Base-by-base conservation (phyloP, 495 filamentous ascomycete genomes). In the Ramalina peruviana region DNA sequence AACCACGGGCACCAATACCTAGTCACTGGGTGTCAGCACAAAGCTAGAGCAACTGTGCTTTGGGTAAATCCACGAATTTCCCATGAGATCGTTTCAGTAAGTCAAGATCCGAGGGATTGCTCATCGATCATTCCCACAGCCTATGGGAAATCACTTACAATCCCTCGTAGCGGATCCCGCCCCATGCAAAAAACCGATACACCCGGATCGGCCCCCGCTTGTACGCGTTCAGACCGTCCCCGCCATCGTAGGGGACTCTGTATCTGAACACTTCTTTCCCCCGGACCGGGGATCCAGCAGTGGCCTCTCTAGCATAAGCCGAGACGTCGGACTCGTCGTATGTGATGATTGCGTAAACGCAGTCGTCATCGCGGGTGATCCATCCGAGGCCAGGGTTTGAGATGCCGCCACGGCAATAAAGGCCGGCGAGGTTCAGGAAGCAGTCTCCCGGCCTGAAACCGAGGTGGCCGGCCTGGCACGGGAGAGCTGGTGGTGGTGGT, bases 81-180 rank as follows among this genome's bases (percentile, higher is more conserved):
- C 6, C 16, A 9, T 6, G 1, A 15, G 25, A 20, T 36, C 46
- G 17, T 13, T 21, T 19, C 20, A 11, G 30, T 12, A 33, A 1
- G 16, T 16, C 17, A 17, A 19, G 5, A 13, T 15, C 36, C 42
- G n/a, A 23, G 17, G 30, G 26, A 39, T 30, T 21, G 19, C 17
- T 30, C 38, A 27, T 27, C n/a, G 20, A 13, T 40, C 15, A 41
- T 23, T 41, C 40, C 15, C 21, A 41, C 10, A 17, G 9, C 9
- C 15, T 17, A 10, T 41, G 17, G 11, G 16, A 17, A 43, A 19
- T 17, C 2, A 53, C 58, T 38, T 27, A 56, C 58, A 60, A 47
- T 20, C 55, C 58, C 36, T 60, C 58, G 38, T 60, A 60, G 40
- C 58, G 41, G 40, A 60, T 21, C 12, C 58, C 58, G 33, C 39